phyloP scores from a whole-genome alignment of 2,329 filamentous ascomycete species.

The Trichoderma sp. region DNA sequence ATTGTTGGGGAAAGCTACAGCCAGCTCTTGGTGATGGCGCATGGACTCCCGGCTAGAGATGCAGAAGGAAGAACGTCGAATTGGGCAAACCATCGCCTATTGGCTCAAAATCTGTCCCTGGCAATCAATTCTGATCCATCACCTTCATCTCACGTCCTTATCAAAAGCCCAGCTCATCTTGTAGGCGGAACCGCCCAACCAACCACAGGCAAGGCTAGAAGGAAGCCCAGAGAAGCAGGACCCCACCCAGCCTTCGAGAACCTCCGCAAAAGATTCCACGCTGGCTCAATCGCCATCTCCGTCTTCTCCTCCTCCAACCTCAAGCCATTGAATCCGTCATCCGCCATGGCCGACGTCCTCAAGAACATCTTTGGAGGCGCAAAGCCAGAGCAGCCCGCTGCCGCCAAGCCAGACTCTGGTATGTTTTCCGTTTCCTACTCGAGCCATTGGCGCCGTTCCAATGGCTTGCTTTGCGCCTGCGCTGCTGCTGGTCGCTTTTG shows the following conservation, averaged over 20 bases:
- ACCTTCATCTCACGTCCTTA: not conserved
- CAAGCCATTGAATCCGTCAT: conserved; percentile 26
- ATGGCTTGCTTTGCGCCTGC: not conserved
- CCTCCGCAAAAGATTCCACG: conserved; percentile 22
- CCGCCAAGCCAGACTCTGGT: conserved; percentile 62
- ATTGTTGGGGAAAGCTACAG: not conserved
- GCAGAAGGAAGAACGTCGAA: not conserved
- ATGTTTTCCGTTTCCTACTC: conserved; percentile 32
- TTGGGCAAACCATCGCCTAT: not conserved
- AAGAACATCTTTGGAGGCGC: conserved; percentile 68
- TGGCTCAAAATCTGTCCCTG: not conserved
- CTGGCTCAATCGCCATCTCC: conserved; percentile 20
- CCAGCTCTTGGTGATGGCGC: not conserved
- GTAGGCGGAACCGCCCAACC: not conserved
- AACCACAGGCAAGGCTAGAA: not conserved
- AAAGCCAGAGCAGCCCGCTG: conserved; percentile 48
- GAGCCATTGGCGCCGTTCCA: not conserved
- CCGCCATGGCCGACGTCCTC: conserved; percentile 56
- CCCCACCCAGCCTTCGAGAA: conserved; percentile 18
- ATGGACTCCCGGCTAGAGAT: not conserved
- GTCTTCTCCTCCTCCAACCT: conserved; percentile 19
- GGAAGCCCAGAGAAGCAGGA: conserved; percentile 3
- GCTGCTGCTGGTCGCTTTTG: too few species aligned
- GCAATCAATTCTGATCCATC: not conserved
- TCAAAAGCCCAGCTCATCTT: not conserved